Evolutionary conservation across 192 early-diverging fungal species (phyloP).

Genomic region (Dispira simplex): DNA sequence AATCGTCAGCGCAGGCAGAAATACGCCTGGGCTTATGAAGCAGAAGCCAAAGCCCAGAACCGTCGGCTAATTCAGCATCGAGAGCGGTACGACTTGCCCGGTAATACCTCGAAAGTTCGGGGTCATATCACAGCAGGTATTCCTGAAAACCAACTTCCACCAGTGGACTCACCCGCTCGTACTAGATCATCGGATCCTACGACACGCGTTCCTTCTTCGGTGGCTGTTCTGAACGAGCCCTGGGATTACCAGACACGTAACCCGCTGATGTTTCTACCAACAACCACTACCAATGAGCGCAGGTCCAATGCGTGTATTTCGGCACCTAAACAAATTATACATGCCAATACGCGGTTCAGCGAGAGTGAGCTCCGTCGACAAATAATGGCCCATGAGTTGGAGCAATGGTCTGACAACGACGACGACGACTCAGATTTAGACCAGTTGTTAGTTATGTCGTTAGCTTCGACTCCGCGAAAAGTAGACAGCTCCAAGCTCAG

Average conservation of each 20-base stretch:
- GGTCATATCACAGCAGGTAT: too few relatives aligned
- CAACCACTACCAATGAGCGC: neutral
- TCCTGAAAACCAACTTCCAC: too few relatives aligned
- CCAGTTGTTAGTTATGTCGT: neutral
- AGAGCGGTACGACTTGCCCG: too few relatives aligned
- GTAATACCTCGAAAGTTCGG: too few relatives aligned
- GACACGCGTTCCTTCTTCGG: too few relatives aligned
- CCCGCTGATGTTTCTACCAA: slow-evolving; percentile 1
- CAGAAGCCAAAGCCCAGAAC: slow-evolving; percentile 3
- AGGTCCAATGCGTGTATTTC: neutral
- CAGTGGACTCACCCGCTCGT: too few relatives aligned
- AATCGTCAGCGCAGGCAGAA: neutral
- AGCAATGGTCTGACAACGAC: neutral
- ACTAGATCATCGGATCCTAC: too few relatives aligned
- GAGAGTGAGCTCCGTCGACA: neutral
- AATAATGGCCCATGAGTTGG: neutral
- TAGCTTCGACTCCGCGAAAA: neutral
- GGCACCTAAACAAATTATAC: neutral
- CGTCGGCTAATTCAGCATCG: neutral
- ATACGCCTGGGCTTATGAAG: slow-evolving; percentile 6
- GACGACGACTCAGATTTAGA: neutral
- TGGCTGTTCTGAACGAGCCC: neutral
- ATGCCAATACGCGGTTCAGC: slow-evolving; percentile 10
- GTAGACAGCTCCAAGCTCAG: neutral
- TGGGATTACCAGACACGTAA: slow-evolving; percentile 4